A percentile compares a stretch with the other conserved stretches of the same genome.
Evolutionary conservation across 139 green algal genomes (phyloP).

Genomic region (Micromonas pusilla): DNA sequence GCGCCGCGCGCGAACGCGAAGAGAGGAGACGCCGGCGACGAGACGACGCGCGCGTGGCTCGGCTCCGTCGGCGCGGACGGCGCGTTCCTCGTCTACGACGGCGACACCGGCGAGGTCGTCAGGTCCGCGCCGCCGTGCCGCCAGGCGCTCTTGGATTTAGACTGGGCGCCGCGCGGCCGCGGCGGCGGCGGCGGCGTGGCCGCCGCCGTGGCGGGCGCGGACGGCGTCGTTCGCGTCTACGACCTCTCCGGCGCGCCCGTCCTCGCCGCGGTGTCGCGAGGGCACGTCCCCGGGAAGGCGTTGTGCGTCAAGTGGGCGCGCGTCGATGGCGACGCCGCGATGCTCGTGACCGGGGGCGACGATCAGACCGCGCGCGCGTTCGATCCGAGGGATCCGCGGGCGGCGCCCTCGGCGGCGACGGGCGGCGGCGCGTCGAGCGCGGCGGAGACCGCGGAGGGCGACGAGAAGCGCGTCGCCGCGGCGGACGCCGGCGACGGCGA

Average conservation of each 20-base stretch:
- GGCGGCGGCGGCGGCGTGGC: no score
- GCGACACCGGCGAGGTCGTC: neutral
- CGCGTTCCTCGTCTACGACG: neutral
- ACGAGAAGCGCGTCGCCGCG: neutral
- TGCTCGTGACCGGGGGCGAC: neutral
- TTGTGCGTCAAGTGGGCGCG: neutral
- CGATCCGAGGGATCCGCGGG: neutral
- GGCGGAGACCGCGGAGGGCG: neutral
- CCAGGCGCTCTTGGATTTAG: neutral
- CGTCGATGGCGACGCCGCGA: neutral
- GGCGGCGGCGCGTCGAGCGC: no score
- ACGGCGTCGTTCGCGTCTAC: neutral
- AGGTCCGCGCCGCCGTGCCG: neutral
- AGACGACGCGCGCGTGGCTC: neutral
- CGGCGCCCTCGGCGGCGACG: neutral
- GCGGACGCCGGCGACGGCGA: neutral
- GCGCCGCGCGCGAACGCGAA: no score
- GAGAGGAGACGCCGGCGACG: neutral
- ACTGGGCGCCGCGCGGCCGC: neutral
- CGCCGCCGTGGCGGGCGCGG: no score
- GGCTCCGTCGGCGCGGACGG: neutral
- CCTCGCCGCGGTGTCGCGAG: neutral
- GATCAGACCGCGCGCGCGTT: neutral
- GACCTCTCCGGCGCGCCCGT: neutral
- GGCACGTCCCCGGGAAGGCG: neutral